Evolutionary conservation across 2,329 filamentous ascomycete species (phyloP), one percentile per base, ranked within the genome.

Genomic region (Blastomyces percursus): DNA sequence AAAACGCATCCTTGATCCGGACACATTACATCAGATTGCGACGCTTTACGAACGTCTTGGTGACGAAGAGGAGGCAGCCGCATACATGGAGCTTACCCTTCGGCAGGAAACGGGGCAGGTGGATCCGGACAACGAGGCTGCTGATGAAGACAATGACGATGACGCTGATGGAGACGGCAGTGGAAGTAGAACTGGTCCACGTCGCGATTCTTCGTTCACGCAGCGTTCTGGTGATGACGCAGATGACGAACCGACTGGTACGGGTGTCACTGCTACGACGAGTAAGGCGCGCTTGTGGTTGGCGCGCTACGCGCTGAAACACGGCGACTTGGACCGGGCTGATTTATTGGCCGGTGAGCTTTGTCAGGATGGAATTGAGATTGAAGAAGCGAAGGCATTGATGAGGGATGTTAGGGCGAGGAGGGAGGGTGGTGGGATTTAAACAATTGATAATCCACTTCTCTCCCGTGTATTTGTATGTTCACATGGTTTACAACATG

Each of bases 11-110:
- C 86, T 96, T 74, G 94, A 97, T 69, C 92, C 94, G 0, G 92
- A 96, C 67, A 88, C 95, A 0, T 80, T 99, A 6, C 84, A 95
- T 66, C 90, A 96, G 70, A 96, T 99, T 67, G 94, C 93, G 0
- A 80, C 82, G 27, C 88, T 97, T 77, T 96, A 96, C 73, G 92
- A 97, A 74, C 83, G 86, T 56, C 80, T 95, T 0, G 84, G 85
- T 12, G 86, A 94, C 56, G 83, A 86, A 68, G 86, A 88, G 1
- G 90, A 96, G 72, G 89, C 91, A 6, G 90, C 90, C 40, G 86
- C 88, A 0, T 99, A 96, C 75, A 97, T 99, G 94, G 93, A 97
- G 75, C 83, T 97, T 63, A 95, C 91, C 48, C 82, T 99, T 19
- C 90, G 91, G 19, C 94, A 97, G 72, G 94, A 99, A 73, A 89